Percentiles rank a stretch among this genome's conserved stretches.
These are phyloP conservation scores for Lichtheimia ramosa DNA, from an alignment of 371 early-diverging fungal genomes.

Conservation along the genomic window DNA sequence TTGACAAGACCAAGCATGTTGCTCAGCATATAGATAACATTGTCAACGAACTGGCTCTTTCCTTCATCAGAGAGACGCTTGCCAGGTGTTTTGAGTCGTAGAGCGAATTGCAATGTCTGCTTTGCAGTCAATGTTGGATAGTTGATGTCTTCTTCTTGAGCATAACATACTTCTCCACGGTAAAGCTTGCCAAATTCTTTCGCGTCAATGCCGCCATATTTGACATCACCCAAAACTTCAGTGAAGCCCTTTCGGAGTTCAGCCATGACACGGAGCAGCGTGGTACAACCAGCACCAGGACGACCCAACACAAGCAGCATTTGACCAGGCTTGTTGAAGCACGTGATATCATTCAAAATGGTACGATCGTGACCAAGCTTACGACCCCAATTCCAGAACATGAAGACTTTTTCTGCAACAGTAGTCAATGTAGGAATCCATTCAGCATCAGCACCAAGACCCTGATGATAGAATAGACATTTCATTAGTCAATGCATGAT, in stretches of 20 bases:
- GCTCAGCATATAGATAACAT: constrained; percentile 39
- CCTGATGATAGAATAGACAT: constrained; percentile 9
- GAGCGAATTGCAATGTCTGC: constrained; percentile 50
- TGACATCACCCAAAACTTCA: constrained; percentile 33
- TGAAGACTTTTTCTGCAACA: constrained; percentile 9
- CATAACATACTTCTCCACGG: constrained; percentile 47
- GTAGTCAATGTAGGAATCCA: constrained; percentile 19
- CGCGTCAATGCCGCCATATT: constrained; percentile 48
- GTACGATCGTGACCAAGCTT: constrained; percentile 18
- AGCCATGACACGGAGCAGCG: constrained; percentile 49
- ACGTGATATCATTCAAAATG: constrained; percentile 56
- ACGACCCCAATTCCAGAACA: constrained; percentile 23
- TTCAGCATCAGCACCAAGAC: constrained; percentile 27
- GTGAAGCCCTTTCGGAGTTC: constrained; percentile 43
- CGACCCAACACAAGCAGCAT: constrained; percentile 56
- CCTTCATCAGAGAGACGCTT: constrained; percentile 26
- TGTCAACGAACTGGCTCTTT: constrained; percentile 20
- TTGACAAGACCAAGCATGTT: constrained; percentile 70
- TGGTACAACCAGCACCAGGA: constrained; percentile 55
- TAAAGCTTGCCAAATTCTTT: constrained; percentile 34
- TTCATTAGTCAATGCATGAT: too few relatives aligned
- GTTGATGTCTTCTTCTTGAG: constrained; percentile 54
- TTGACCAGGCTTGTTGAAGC: constrained; percentile 49
- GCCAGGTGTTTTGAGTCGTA: constrained; percentile 47
- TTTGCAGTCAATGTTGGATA: constrained; percentile 41